Evolutionary conservation across 2,329 filamentous ascomycete species (phyloP), one percentile per base, ranked within the genome.

Genomic region (Alternaria arborescens): DNA sequence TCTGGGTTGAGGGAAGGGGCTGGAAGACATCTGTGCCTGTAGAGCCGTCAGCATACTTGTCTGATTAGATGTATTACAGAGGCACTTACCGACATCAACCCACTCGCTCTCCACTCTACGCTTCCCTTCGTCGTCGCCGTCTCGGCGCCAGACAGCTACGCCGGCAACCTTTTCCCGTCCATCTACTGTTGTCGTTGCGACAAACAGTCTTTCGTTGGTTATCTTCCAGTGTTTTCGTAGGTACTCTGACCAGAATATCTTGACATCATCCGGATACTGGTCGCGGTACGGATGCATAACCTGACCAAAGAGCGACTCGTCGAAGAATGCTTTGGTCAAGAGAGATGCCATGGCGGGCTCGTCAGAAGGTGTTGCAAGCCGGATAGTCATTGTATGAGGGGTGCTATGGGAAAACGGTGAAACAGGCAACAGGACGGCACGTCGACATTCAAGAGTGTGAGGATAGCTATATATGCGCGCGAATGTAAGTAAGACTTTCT

Each of bases 231-330:
- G 46, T 0, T 61, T 46, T n/a, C 68, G 65, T 8, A 71, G 32
- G 5, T 20, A 47, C 12, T 69, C 48, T n/a, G 58, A 66, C 70
- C 71, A 76, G 56, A 62, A 77, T 8, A 69, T 61, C 3, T 58
- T 34, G 16, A 71, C 60, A 28, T 76, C 71, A 18, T 68, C 58
- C 3, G 73, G 72, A 44, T 70, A 73, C 10, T 67, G 24, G 8
- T 67, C 26, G 2, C 72, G 71, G 30, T 69, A 34, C 0, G 74
- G 75, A 60, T 76, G 74, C 20, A 77, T 67, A 4, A 70, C 52
- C 0, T 60, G 57, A 38, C 71, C 75, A 26, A 71, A 72, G 20
- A 75, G 66, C 26, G 69, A 61, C 50, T 77, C 75, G n/a, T 75
- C 61, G 58, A 72, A 76, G 55, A 74, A 77, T 6, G 75, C 66